Conservation (phyloP, 2,329 filamentous ascomycete genomes). For the Beauveria caledonica region DNA sequence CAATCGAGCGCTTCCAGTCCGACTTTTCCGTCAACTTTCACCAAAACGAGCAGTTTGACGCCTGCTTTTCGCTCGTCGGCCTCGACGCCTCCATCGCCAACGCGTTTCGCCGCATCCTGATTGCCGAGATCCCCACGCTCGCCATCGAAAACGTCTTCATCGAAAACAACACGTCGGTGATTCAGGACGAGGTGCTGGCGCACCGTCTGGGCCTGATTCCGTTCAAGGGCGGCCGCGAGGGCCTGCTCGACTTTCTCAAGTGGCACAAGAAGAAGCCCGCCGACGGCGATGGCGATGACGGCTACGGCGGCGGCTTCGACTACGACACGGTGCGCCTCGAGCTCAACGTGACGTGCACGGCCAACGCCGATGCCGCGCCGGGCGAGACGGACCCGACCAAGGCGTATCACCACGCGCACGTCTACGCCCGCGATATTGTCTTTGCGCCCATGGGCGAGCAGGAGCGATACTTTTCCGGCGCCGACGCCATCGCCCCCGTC, state of each 20-base stretch:
- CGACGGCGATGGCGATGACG: conserved; percentile 51
- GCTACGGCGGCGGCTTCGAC: conserved; percentile 56
- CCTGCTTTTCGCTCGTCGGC: conserved; percentile 85
- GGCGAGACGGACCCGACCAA: conserved; percentile 74
- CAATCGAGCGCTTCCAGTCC: conserved; percentile 62
- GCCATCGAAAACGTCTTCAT: conserved; percentile 93
- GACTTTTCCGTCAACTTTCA: conserved; percentile 74
- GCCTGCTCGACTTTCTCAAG: conserved; percentile 67
- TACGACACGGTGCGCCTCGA: conserved; percentile 80
- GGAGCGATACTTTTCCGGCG: conserved; percentile 57
- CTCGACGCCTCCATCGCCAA: conserved; percentile 91
- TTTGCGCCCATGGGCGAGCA: conserved; percentile 74
- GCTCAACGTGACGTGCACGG: conserved; percentile 71
- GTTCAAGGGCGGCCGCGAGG: conserved; percentile 69
- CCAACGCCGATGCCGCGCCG: conserved; percentile 62
- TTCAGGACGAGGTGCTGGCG: conserved; percentile 93
- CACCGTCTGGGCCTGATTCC: conserved; percentile 87
- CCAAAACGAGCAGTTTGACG: conserved; percentile 66
- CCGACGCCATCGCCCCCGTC: conserved; percentile 61
- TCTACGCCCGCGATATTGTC: conserved; percentile 69
- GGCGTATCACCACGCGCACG: conserved; percentile 77
- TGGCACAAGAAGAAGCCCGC: conserved; percentile 69
- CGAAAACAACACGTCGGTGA: conserved; percentile 93
- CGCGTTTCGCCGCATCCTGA: conserved; percentile 91
- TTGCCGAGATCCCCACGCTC: conserved; percentile 87